phyloP scores from a whole-genome alignment of 495 filamentous ascomycete genomes.

The Pyronema domesticum region DNA sequence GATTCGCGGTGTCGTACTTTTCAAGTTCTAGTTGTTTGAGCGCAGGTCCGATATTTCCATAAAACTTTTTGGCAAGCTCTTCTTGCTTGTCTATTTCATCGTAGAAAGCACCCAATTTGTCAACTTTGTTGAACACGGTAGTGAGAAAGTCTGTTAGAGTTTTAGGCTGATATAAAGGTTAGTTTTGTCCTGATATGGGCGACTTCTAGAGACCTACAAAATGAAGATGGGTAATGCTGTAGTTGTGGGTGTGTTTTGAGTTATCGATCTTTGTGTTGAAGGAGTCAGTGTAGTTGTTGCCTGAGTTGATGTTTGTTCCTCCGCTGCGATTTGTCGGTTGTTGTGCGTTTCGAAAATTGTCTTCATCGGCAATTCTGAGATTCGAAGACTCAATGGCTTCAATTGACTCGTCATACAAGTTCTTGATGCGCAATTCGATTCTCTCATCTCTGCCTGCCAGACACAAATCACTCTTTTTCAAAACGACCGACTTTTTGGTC shows the following conservation, averaged over 20 bases:
- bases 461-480: neutral
- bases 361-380: neutral
- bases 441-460: neutral
- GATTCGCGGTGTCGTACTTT: neutral
- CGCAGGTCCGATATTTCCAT: neutral
- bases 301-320: neutral
- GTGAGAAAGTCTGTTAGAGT: neutral
- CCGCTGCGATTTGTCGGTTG: neutral
- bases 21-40: neutral
- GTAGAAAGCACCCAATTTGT: neutral
- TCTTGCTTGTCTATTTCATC: neutral
- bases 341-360: neutral
- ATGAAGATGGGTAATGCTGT: too few relatives aligned
- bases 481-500: neutral
- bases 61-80: neutral
- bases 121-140: neutral
- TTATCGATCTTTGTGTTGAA: neutral
- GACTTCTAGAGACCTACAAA: neutral
- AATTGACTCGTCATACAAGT: neutral
- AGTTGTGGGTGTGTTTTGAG: neutral
- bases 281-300: neutral
- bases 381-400: neutral
- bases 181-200: neutral
- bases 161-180: neutral
- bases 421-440: neutral